These are phyloP conservation scores for Emericellopsis atlantica DNA, from an alignment of 2,329 filamentous ascomycete genomes.

Conservation along the genomic window DNA sequence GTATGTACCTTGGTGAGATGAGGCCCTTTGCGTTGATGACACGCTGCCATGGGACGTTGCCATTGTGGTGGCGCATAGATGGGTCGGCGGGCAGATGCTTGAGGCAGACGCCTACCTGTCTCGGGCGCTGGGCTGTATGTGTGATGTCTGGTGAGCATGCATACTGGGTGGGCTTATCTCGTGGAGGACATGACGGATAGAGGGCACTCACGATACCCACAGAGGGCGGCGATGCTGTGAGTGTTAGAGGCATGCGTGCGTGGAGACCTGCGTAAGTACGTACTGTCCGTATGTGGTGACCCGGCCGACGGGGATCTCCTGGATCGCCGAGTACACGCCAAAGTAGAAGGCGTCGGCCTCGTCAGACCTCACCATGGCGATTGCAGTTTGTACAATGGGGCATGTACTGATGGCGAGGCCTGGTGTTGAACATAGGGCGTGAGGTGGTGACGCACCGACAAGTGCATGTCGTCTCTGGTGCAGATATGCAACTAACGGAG, in stretches of 20 bases:
- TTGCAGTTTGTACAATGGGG: too few species aligned
- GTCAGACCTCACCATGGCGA: constrained; percentile 54
- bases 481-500: too few species aligned
- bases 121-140: constrained; percentile 50
- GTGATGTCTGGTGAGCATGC: not conserved
- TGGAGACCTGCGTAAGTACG: too few species aligned
- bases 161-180: not conserved
- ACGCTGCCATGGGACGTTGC: constrained; percentile 87
- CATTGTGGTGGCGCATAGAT: constrained; percentile 48
- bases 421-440: not conserved
- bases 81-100: constrained; percentile 60
- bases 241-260: too few species aligned
- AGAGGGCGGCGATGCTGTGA: constrained; percentile 46
- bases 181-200: not conserved
- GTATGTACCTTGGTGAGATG: constrained; percentile 64
- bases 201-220: constrained; percentile 54
- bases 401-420: too few species aligned
- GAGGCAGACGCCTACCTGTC: constrained; percentile 82
- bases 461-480: too few species aligned
- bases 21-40: constrained; percentile 79
- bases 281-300: constrained; percentile 76
- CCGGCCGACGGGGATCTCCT: constrained; percentile 70
- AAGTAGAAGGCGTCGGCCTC: constrained; percentile 64
- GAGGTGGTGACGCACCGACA: not conserved
- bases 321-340: constrained; percentile 71